phyloP scores from a whole-genome alignment of 1,139 yeast genomes.

The Suhomyces bolitotheri region DNA sequence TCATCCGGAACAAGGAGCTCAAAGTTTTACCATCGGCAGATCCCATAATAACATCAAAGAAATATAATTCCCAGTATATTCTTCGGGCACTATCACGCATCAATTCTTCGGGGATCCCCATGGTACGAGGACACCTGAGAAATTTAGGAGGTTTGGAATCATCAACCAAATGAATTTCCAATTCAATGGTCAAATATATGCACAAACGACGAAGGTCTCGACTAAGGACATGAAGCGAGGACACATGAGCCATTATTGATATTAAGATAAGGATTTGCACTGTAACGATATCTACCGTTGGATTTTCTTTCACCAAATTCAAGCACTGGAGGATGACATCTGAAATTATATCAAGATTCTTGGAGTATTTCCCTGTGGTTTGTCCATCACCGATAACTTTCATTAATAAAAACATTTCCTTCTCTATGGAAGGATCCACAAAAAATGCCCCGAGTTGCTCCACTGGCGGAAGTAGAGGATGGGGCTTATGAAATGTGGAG shows the following conservation, averaged over 20 bases:
- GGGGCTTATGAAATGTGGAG: constrained; percentile 38
- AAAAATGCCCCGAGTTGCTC: constrained; percentile 33
- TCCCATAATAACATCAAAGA: constrained; percentile 50
- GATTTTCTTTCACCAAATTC: constrained; percentile 27
- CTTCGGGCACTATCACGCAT: constrained; percentile 41
- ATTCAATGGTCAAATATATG: constrained; percentile 33
- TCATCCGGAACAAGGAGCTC: constrained; percentile 35
- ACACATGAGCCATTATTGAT: constrained; percentile 46
- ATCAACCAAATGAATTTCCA: constrained; percentile 40
- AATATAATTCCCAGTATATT: constrained; percentile 50
- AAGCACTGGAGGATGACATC: constrained; percentile 36
- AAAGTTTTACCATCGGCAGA: constrained; percentile 52
- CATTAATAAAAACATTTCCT: constrained; percentile 45
- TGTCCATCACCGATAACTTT: constrained; percentile 50
- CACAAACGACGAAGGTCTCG: constrained; percentile 39
- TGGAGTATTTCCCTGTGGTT: constrained; percentile 33
- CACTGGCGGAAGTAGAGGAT: constrained; percentile 46
- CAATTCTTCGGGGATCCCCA: constrained; percentile 16
- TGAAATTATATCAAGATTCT: constrained; percentile 31
- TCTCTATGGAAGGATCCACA: constrained; percentile 28
- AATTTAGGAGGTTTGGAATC: constrained; percentile 4
- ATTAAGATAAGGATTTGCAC: constrained; percentile 41
- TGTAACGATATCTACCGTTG: constrained; percentile 36
- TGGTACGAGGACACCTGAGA: constrained; percentile 18
- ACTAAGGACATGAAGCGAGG: constrained; percentile 47